These are phyloP conservation scores for Phoenix roebelenii DNA, from an alignment of 176 grass and related monocot genomes.

Conservation along the genomic window DNA sequence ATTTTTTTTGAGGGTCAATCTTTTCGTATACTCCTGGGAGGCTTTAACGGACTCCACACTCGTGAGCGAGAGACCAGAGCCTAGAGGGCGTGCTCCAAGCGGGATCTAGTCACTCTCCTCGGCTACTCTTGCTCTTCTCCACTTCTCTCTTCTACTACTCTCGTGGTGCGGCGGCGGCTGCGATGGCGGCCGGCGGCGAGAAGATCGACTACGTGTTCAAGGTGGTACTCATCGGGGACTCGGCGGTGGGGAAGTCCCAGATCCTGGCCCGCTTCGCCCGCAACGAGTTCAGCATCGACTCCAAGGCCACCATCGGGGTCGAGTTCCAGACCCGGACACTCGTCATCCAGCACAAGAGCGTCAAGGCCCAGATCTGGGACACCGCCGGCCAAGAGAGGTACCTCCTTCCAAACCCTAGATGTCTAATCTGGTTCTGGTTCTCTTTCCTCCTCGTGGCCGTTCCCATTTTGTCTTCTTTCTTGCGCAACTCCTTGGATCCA, in stretches of 20 bases:
- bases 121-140: not conserved
- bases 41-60: too few species aligned
- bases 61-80: too few species aligned
- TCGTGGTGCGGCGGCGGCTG: not conserved
- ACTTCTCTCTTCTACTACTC: not conserved
- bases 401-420: too few species aligned
- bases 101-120: not conserved
- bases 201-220: conserved; percentile 96
- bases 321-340: conserved; percentile 88
- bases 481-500: too few species aligned
- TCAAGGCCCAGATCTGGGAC: conserved; percentile 99
- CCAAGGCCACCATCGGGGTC: conserved; percentile 93
- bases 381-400: conserved; percentile 72
- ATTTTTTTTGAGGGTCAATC: too few species aligned
- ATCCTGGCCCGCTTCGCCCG: conserved; percentile 87
- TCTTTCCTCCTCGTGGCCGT: too few species aligned
- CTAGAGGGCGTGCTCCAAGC: too few species aligned
- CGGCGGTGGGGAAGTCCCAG: conserved; percentile 92
- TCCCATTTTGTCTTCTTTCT: too few species aligned
- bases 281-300: conserved; percentile 95
- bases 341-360: conserved; percentile 50
- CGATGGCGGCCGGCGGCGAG: conserved; percentile 48
- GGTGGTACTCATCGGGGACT: conserved; percentile 91
- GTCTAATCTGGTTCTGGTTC: too few species aligned
- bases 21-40: too few species aligned